These are phyloP conservation scores for Pueraria montana DNA, from an alignment of 306 rosid genomes.

Conservation along the genomic window DNA sequence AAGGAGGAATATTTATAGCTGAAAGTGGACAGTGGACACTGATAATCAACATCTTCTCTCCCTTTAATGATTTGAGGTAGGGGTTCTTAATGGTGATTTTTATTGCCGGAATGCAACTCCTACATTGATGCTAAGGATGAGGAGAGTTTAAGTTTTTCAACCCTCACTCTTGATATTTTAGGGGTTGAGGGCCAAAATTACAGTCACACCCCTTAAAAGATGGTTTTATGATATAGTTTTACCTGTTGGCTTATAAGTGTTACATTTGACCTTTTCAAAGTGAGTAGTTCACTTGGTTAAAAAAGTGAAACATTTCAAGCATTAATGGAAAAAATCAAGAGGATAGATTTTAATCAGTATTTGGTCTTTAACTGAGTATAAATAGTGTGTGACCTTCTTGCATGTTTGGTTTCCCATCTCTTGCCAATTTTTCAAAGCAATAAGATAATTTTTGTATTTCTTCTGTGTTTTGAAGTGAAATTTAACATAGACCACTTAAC, in stretches of 20 bases:
- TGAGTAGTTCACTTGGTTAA: neutral
- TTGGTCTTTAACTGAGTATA: too few species aligned
- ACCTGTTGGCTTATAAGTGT: neutral
- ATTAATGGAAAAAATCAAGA: neutral
- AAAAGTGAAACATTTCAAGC: neutral
- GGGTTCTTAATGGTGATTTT: neutral
- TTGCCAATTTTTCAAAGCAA: too few species aligned
- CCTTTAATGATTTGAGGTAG: constrained; percentile 8
- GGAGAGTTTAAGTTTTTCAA: neutral
- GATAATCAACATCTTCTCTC: neutral
- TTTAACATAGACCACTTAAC: too few species aligned
- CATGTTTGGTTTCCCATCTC: too few species aligned
- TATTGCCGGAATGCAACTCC: neutral
- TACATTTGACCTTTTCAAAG: neutral
- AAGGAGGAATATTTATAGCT: neutral
- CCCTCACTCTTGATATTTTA: neutral
- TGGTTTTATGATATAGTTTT: neutral
- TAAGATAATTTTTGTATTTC: too few species aligned
- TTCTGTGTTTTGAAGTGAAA: too few species aligned
- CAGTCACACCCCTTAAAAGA: neutral
- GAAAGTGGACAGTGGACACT: neutral
- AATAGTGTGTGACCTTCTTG: too few species aligned
- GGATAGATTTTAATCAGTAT: neutral
- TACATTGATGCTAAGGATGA: neutral
- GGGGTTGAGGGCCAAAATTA: neutral